Base-by-base conservation (phyloP, 768 basidiomycete genomes). In the Gloeophyllum trabeum region DNA sequence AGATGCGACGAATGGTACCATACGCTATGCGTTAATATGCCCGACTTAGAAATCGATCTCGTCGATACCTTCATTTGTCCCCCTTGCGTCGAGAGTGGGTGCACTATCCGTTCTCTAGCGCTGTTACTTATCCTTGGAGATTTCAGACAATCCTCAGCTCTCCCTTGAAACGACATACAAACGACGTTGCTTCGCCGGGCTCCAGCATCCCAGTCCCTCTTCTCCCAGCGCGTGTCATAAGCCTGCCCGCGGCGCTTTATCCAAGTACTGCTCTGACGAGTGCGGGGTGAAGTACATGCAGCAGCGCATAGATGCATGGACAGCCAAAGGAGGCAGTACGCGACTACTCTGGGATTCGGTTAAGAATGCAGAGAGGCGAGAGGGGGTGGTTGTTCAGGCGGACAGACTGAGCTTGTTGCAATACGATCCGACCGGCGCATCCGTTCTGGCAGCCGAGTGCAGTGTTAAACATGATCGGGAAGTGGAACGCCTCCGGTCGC, bases 1-100 rank as follows among this genome's bases (percentile, higher is more conserved):
- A 91, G 90, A 22, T 94, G 91, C 59, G 91, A 93, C 53, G 86
- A 92, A 47, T 96, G 91, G 91, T 94, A 89, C 57, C 91, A 96
- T 56, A 83, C 85, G 0, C 70, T 76, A 38, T 96, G 91, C 51
- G 79, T 93, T 21, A 64, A 75, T 32, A 83, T 93, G 71, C 74
- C 77, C 20, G 89, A 93, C 46, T 65, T 77, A 5, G 78, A 82
- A 50, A 75, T 90, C 25, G 87, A 92, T 50, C 75, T 96, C 13
- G 84, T 96, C 24, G 92, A 94, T 63, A 83, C 86, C 57, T 94
- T 94, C 60, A 77, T 90, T 41, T 96, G 91, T 59, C 89, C 90
- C 1, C 65, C 68, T 3, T 94, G 91, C 55, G 64, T 81, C 18
- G 66, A 72, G 43, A 77, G 91, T 93, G 49, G 26, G 87, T 71